These are phyloP conservation scores for Trichosporon faecale DNA, from an alignment of 1,284 basidiomycete species.

Conservation along the genomic window DNA sequence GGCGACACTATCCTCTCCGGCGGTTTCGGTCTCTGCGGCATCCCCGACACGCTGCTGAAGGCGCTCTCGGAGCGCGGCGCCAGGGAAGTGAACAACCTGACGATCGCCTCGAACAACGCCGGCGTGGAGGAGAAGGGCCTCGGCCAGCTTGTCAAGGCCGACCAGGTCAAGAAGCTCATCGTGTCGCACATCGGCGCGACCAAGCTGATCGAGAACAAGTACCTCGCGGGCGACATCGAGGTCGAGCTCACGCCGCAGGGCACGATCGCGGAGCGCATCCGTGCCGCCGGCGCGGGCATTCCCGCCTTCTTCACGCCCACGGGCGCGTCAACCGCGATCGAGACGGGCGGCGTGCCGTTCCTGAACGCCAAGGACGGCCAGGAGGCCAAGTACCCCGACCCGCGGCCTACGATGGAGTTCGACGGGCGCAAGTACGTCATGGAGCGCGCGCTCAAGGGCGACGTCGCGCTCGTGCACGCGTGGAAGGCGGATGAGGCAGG, in stretches of 20 bases:
- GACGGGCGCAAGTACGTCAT: slow-evolving; percentile 75
- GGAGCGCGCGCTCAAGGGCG: slow-evolving; percentile 77
- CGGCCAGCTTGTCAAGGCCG: slow-evolving; percentile 69
- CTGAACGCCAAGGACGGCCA: slow-evolving; percentile 59
- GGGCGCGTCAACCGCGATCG: slow-evolving; percentile 74
- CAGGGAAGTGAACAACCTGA: slow-evolving; percentile 15
- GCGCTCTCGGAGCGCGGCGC: slow-evolving; percentile 23
- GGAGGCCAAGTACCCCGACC: slow-evolving; percentile 48
- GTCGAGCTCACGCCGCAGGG: slow-evolving; percentile 67
- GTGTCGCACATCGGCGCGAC: slow-evolving; percentile 75
- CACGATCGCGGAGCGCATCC: slow-evolving; percentile 80
- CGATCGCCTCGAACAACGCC: slow-evolving; percentile 25
- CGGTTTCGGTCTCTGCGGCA: slow-evolving; percentile 29
- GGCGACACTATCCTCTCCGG: slow-evolving; percentile 24
- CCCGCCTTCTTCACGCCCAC: slow-evolving; percentile 94
- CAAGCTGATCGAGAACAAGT: slow-evolving; percentile 57
- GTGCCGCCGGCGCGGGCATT: slow-evolving; percentile 87
- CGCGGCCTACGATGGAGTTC: slow-evolving; percentile 73
- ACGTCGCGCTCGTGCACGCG: slow-evolving; percentile 80
- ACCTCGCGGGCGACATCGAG: slow-evolving; percentile 73
- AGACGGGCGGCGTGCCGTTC: slow-evolving; percentile 65
- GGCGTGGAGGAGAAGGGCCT: slow-evolving; percentile 25
- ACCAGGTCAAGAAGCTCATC: slow-evolving; percentile 76
- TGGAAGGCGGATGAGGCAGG: slow-evolving; percentile 89
- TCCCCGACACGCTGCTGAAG: slow-evolving; percentile 23